Conservation (phyloP, 2,329 filamentous ascomycete genomes). For the Colletotrichum liaoningense region DNA sequence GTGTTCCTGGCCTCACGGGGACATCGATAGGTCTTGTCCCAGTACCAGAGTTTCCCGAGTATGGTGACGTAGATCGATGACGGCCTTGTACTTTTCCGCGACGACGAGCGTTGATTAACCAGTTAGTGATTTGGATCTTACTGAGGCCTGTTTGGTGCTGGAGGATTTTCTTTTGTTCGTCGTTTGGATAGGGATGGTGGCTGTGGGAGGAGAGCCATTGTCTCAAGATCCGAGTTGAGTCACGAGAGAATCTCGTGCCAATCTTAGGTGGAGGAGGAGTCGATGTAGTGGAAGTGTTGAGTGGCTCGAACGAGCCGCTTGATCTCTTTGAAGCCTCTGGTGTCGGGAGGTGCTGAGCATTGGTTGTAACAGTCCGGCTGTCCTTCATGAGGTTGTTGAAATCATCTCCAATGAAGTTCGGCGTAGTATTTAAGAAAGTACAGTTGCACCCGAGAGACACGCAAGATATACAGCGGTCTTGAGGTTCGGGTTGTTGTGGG, state of each 20-base stretch:
- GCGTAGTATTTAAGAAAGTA: constrained; percentile 7
- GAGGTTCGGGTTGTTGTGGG: constrained; percentile 5
- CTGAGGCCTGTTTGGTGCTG: constrained; percentile 27
- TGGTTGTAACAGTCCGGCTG: not conserved
- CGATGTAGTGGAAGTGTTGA: not conserved
- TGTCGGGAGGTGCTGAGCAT: not conserved
- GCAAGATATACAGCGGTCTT: constrained; percentile 19
- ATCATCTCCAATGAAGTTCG: not conserved
- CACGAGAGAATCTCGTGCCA: constrained; percentile 39
- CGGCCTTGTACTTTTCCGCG: constrained; percentile 58
- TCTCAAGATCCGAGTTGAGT: constrained; percentile 36
- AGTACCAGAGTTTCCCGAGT: constrained; percentile 35
- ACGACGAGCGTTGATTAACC: constrained; percentile 29
- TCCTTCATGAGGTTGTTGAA: constrained; percentile 1
- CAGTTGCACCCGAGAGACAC: constrained; percentile 23
- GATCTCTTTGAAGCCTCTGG: constrained; percentile 6
- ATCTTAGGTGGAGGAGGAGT: constrained; percentile 37
- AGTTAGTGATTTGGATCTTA: constrained; percentile 32
- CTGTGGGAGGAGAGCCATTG: constrained; percentile 35
- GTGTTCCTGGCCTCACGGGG: constrained; percentile 21
- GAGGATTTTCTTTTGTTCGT: constrained; percentile 25
- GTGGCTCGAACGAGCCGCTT: not conserved
- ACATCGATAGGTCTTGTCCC: constrained; percentile 13
- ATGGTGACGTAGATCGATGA: constrained; percentile 46
- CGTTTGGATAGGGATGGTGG: constrained; percentile 27